Conservation (phyloP, 345 rosid genomes). For the Ceriops zippeliana region DNA sequence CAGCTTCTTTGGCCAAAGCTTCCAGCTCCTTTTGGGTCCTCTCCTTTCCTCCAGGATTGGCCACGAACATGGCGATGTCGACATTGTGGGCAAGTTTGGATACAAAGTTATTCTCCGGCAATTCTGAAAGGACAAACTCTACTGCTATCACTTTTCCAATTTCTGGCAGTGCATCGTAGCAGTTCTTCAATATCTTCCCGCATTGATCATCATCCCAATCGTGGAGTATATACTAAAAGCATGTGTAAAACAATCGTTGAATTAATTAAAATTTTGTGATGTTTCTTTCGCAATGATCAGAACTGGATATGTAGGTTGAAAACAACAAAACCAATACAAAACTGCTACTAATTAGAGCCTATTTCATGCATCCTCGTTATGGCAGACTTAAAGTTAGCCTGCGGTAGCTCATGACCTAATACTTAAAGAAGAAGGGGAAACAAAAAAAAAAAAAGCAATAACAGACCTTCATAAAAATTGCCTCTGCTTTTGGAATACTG, state of each 20-base stretch:
- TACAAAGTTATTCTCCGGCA: constrained; percentile 8
- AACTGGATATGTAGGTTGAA: too few species aligned
- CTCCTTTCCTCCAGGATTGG: constrained; percentile 35
- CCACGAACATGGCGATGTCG: constrained; percentile 22
- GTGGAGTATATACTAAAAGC: constrained; percentile 21
- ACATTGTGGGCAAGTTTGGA: constrained; percentile 6
- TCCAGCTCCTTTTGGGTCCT: constrained; percentile 25
- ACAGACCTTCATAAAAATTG: constrained; percentile 25
- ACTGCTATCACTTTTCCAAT: constrained; percentile 33
- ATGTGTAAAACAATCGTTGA: not conserved
- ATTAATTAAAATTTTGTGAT: not conserved
- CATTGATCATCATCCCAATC: constrained; percentile 37
- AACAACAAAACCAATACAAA: too few species aligned
- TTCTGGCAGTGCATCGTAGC: constrained; percentile 30
- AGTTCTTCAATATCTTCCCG: constrained; percentile 34
- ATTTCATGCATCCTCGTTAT: too few species aligned
- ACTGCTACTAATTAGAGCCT: too few species aligned
- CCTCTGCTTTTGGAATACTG: constrained; percentile 21
- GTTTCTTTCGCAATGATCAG: too few species aligned
- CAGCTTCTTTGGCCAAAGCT: constrained; percentile 25
- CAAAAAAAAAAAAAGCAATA: not conserved
- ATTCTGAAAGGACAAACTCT: constrained; percentile 19
- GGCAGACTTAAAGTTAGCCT: too few species aligned
- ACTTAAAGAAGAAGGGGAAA: not conserved
- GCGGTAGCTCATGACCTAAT: not conserved